These are phyloP conservation scores for Agaricus blazei DNA, from an alignment of 768 basidiomycete species.

Conservation along the genomic window DNA sequence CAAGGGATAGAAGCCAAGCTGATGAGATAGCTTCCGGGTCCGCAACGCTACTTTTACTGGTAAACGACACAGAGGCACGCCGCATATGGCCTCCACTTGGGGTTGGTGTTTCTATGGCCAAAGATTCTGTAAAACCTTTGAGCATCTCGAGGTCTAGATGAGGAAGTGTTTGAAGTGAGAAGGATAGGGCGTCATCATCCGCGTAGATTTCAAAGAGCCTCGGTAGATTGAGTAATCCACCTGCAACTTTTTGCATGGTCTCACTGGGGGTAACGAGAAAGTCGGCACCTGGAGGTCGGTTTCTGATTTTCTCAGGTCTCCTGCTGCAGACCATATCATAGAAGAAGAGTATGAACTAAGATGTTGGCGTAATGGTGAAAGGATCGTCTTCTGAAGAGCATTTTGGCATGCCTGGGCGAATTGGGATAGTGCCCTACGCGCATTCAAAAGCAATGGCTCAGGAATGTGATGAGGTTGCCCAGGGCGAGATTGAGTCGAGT, in stretches of 20 bases:
- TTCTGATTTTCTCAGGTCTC: constrained; percentile 41
- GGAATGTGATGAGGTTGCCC: constrained; percentile 18
- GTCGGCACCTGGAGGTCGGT: constrained; percentile 72
- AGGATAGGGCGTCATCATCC: constrained; percentile 84
- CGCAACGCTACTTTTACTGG: constrained; percentile 30
- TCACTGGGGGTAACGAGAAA: constrained; percentile 94
- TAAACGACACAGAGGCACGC: constrained; percentile 11
- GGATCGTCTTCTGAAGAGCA: constrained; percentile 76
- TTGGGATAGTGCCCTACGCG: constrained; percentile 49
- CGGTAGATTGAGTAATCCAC: constrained; percentile 92
- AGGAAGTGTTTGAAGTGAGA: constrained; percentile 81
- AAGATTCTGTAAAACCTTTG: constrained; percentile 40
- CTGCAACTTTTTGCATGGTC: constrained; percentile 81
- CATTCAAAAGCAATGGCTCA: constrained; percentile 45
- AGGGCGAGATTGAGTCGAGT: constrained; percentile 21
- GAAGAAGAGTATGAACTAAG: constrained; percentile 67
- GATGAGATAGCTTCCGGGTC: constrained; percentile 81
- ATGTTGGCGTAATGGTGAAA: constrained; percentile 75
- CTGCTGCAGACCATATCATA: constrained; percentile 57
- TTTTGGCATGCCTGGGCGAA: constrained; percentile 75
- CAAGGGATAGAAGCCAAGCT: constrained; percentile 91
- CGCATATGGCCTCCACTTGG: constrained; percentile 14
- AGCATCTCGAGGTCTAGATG: constrained; percentile 55
- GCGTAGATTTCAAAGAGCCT: constrained; percentile 93
- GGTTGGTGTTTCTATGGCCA: constrained; percentile 20